Percentiles rank a stretch among this genome's conserved stretches.
These are phyloP conservation scores for Plasmodium fragile DNA, from an alignment of 169 alveolate species.

Conservation along the genomic window DNA sequence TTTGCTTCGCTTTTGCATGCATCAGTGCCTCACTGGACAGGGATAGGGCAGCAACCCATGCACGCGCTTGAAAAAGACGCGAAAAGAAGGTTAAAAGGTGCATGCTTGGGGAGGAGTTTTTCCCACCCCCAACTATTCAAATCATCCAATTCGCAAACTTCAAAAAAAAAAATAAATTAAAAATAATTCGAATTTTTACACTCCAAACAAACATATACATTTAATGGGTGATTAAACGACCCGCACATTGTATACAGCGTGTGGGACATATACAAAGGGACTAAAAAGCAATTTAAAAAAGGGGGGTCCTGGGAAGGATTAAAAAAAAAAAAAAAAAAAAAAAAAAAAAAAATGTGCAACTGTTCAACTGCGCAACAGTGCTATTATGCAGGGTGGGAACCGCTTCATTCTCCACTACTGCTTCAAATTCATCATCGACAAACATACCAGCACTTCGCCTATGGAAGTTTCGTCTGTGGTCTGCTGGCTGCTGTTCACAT, in stretches of 20 bases:
- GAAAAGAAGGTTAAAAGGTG: background rate
- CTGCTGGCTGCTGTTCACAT: background rate
- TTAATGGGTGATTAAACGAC: background rate
- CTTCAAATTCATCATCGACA: conserved; percentile 63
- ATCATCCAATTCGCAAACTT: background rate
- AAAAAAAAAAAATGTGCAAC: background rate
- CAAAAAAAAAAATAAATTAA: conserved; percentile 1
- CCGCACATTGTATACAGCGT: background rate
- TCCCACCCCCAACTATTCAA: background rate
- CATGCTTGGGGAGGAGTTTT: background rate
- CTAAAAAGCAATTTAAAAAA: conserved; percentile 11
- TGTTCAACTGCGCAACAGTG: background rate
- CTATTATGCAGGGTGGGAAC: background rate
- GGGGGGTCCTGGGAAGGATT: background rate
- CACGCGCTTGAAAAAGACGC: background rate
- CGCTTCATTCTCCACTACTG: background rate
- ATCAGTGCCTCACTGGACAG: background rate
- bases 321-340: background rate
- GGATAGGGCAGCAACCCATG: background rate
- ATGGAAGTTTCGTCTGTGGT: conserved; percentile 47
- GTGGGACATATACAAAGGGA: background rate
- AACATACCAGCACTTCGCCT: conserved; percentile 72
- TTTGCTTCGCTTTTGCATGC: background rate
- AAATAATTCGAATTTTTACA: conserved; percentile 16
- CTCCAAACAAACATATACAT: conserved; percentile 11